These are phyloP conservation scores for Ananas comosus DNA, from an alignment of 176 grass and related monocot genomes.

Conservation along the genomic window DNA sequence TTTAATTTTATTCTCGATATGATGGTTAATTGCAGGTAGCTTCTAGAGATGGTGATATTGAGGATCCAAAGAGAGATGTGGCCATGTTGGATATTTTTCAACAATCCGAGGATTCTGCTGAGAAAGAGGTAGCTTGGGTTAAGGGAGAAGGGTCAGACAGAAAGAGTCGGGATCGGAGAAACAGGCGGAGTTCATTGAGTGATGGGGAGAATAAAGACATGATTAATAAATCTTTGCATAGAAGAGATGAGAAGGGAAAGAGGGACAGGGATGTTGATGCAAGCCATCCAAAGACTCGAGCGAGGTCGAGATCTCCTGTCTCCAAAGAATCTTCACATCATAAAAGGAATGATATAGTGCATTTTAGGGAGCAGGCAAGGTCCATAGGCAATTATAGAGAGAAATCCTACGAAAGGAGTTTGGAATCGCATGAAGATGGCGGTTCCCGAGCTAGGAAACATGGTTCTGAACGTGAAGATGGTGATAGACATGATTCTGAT, in stretches of 20 bases:
- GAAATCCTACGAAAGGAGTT: conserved; percentile 5
- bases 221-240: conserved; percentile 14
- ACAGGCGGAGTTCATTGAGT: conserved; percentile 8
- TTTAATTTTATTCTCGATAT: background rate
- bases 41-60: background rate
- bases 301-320: conserved; percentile 12
- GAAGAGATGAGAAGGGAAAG: conserved; percentile 22
- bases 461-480: conserved; percentile 16
- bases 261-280: conserved; percentile 6
- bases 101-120: background rate
- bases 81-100: conserved; percentile 1
- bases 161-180: background rate
- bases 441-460: conserved; percentile 10
- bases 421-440: conserved; percentile 4
- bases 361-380: conserved; percentile 27
- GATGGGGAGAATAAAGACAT: conserved; percentile 7
- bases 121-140: background rate
- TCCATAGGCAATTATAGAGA: conserved; percentile 9
- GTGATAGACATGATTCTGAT: conserved; percentile 20
- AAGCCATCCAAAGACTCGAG: background rate
- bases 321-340: background rate
- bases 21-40: background rate
- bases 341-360: conserved; percentile 8
- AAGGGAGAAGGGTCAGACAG: background rate
- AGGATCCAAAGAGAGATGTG: background rate